Evolutionary conservation across 1,284 basidiomycete species (phyloP).

Genomic region (Coniferiporia sulphurascens): DNA sequence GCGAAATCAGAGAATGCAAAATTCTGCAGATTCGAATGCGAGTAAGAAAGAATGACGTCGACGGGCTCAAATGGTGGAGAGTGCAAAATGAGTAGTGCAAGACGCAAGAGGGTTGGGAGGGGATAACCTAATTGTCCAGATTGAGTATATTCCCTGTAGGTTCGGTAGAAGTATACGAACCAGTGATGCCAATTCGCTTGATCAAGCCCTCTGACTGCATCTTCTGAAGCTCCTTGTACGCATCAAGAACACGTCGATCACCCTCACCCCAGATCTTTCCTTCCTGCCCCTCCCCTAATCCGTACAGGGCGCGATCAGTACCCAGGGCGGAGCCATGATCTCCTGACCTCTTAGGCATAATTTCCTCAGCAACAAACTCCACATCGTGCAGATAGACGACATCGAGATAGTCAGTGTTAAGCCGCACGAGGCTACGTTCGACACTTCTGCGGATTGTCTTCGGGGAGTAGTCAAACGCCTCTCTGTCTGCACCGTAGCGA

Average conservation of each 20-base stretch:
- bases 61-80: slow-evolving; percentile 62
- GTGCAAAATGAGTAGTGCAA: slow-evolving; percentile 71
- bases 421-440: slow-evolving; percentile 62
- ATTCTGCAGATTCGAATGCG: slow-evolving; percentile 86
- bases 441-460: slow-evolving; percentile 67
- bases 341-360: slow-evolving; percentile 47
- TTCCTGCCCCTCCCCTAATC: slow-evolving; percentile 55
- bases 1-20: slow-evolving; percentile 58
- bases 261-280: slow-evolving; percentile 66
- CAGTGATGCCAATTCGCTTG: slow-evolving; percentile 80
- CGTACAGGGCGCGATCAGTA: slow-evolving; percentile 52
- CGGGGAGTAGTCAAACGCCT: slow-evolving; percentile 79
- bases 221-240: slow-evolving; percentile 65
- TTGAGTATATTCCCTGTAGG: not conserved
- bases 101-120: slow-evolving; percentile 82
- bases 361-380: slow-evolving; percentile 74
- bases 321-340: slow-evolving; percentile 52
- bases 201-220: slow-evolving; percentile 79
- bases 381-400: slow-evolving; percentile 89
- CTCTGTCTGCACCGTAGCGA: slow-evolving; percentile 61
- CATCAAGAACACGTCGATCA: slow-evolving; percentile 76
- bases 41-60: slow-evolving; percentile 82
- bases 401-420: slow-evolving; percentile 83
- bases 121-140: slow-evolving; percentile 63
- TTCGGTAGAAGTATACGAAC: slow-evolving; percentile 34